Evolutionary conservation across 1,139 yeast genomes (phyloP).

Genomic region (Suhomyces taliae): DNA sequence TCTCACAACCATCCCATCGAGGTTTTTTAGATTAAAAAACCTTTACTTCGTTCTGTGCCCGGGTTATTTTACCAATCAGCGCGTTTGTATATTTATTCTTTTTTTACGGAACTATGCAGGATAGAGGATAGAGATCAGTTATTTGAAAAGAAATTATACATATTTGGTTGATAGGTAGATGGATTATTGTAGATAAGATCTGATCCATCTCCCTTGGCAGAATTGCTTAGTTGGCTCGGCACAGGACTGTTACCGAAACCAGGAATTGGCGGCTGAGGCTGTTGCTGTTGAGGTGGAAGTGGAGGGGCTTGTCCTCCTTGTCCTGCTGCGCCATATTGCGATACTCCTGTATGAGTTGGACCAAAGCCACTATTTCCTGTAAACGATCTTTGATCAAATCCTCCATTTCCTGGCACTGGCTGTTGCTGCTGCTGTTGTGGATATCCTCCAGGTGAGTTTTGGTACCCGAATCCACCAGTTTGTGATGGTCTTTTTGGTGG

Average conservation of each 20-base stretch:
- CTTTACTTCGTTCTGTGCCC: no score
- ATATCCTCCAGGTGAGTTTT: constrained; percentile 1
- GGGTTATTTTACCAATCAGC: no score
- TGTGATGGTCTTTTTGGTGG: constrained; percentile 12
- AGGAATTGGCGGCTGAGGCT: no score
- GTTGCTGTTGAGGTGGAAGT: no score
- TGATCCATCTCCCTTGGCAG: neutral
- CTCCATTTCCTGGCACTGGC: no score
- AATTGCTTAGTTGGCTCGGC: neutral
- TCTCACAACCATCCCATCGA: no score
- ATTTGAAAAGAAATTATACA: constrained; percentile 42
- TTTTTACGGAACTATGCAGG: neutral
- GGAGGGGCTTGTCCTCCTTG: no score
- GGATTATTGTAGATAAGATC: constrained; percentile 48
- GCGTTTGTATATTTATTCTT: no score
- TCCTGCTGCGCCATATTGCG: neutral
- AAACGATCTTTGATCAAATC: no score
- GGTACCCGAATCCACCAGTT: neutral
- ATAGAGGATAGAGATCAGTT: neutral
- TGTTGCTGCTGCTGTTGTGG: constrained; percentile 6
- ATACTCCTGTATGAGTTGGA: neutral
- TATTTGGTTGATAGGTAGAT: constrained; percentile 48
- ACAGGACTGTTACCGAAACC: no score
- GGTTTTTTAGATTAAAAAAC: no score
- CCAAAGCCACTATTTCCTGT: no score